Percentiles rank a stretch among this genome's conserved stretches.
Conservation (phyloP, 2,329 filamentous ascomycete species). For the Pleomassaria siparia region DNA sequence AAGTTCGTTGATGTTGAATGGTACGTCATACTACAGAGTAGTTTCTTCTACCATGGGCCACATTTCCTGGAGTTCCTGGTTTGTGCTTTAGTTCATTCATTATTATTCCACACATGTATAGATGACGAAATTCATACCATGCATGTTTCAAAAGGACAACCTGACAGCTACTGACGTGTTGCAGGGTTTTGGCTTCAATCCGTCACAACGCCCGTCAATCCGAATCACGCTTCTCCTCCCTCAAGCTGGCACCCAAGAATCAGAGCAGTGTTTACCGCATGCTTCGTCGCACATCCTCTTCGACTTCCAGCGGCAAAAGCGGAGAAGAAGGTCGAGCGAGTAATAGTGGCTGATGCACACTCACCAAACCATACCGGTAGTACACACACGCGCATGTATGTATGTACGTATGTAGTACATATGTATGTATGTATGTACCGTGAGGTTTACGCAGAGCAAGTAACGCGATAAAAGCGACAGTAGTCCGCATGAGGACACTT, state of each 20-base stretch:
- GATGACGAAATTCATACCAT: conserved; percentile 7
- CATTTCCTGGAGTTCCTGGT: not conserved
- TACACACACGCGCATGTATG: not conserved
- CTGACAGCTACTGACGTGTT: conserved; percentile 15
- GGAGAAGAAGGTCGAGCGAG: not conserved
- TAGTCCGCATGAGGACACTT: not conserved
- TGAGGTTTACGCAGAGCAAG: not conserved
- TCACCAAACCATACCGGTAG: too few species aligned
- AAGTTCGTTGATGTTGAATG: conserved; percentile 83
- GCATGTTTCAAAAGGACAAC: conserved; percentile 1
- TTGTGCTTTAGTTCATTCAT: not conserved
- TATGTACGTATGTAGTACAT: too few species aligned
- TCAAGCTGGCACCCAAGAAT: conserved; percentile 28
- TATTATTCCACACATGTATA: not conserved
- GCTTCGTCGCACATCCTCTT: not conserved
- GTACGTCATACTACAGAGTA: conserved; percentile 41
- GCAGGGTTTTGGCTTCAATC: conserved; percentile 80
- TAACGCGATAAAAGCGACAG: too few species aligned
- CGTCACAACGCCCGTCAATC: conserved; percentile 72
- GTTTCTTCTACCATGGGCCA: not conserved
- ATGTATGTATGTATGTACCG: not conserved
- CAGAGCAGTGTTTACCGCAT: conserved; percentile 29
- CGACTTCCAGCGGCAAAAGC: not conserved
- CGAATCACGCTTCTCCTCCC: conserved; percentile 67
- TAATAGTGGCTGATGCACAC: too few species aligned